Base-by-base conservation (phyloP, 1,284 basidiomycete species). In the Exobasidium cylindrosporum region DNA sequence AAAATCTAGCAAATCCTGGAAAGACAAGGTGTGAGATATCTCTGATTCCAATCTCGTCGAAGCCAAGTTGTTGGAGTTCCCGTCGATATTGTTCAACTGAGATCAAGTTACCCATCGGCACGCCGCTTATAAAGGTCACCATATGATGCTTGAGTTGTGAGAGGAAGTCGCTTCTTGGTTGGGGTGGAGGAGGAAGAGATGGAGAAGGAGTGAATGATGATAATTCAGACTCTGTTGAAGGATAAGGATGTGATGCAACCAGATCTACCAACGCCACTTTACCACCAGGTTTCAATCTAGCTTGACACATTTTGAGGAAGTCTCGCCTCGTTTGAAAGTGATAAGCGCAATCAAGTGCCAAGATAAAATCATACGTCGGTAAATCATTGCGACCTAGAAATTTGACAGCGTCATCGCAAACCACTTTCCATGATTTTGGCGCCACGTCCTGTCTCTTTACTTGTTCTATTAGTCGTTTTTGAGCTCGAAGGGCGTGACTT, bases 331-430 rank as follows among this genome's bases (percentile, higher is more conserved):
- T 45, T 31, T 57, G 54, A 56, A 79, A 79, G 61, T 79, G 77
- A 63, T 74, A 79, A 10, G 74, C 74, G 62, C 76, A 79, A 62
- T 79, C 77, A 2, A 78, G 68, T 1, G 76, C 77, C 2, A 77
- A 62, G 43, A 79, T 73, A 29, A 60, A 60, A 44, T 78, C 74
- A 62, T 77, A 79, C 23, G 26, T 10, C 6, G 40, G 11, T 26
- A 2, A 14, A 4, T 26, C 26, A 14, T 50, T 28, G 4, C 17
- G 35, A 7, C 10, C 35, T 10, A 67, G 59, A 26, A 56, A 35
- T 10, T 23, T 32, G 6, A 54, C 46, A 11, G 70, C 65, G 30
- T 78, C 76, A 1, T 60, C 62, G 44, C 66, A 69, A 68, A 67
- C 67, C 1, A 74, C 60, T 23, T 63, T 7, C 35, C 35, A 40